These are phyloP conservation scores for Tylopilus rubrobrunneus DNA, from an alignment of 768 basidiomycete genomes.

Conservation along the genomic window DNA sequence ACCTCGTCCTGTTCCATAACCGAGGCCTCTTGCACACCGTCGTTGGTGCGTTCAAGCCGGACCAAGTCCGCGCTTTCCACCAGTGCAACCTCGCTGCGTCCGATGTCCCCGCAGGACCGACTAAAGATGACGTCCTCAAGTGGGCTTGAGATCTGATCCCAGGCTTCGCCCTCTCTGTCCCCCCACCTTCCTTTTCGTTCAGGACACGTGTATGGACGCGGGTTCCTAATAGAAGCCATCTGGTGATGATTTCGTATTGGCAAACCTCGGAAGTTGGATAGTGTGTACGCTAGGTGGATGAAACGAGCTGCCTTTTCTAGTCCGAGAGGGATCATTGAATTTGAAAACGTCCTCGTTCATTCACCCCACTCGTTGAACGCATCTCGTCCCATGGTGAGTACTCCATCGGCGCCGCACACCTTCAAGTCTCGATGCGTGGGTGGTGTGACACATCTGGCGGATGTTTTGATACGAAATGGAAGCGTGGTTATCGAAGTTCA, in stretches of 20 bases:
- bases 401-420: no score
- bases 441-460: background rate
- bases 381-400: no score
- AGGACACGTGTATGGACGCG: background rate
- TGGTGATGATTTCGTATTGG: background rate
- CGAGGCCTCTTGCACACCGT: conserved; percentile 65
- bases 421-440: background rate
- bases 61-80: conserved; percentile 49
- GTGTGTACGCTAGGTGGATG: background rate
- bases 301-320: conserved; percentile 6
- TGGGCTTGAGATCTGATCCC: conserved; percentile 35
- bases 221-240: conserved; percentile 6
- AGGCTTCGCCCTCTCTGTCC: no score
- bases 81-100: conserved; percentile 58
- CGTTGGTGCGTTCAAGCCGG: conserved; percentile 56
- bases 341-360: background rate
- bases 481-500: background rate
- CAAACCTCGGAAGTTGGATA: background rate
- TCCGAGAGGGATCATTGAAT: background rate
- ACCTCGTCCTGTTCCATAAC: conserved; percentile 71
- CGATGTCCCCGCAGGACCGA: conserved; percentile 46
- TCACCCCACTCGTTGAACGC: no score
- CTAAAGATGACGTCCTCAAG: conserved; percentile 38
- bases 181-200: background rate
- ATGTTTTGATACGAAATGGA: background rate